These are phyloP conservation scores for Russula sp. DNA, from an alignment of 768 basidiomycete species.

Conservation along the genomic window DNA sequence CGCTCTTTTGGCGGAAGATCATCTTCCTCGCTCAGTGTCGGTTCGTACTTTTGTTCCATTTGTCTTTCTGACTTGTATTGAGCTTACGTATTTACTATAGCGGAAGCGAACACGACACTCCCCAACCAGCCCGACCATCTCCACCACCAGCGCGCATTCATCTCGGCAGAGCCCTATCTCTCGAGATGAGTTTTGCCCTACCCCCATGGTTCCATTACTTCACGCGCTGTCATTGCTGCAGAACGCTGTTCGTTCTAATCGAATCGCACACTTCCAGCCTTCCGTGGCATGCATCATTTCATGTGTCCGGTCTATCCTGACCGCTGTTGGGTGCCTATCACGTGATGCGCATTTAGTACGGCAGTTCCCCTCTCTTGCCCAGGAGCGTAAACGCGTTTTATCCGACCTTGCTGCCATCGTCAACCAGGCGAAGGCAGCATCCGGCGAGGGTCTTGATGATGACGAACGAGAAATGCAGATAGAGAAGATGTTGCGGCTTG, in stretches of 20 bases:
- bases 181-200: constrained; percentile 49
- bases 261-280: constrained; percentile 82
- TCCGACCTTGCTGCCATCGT: constrained; percentile 79
- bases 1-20: constrained; percentile 53
- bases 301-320: constrained; percentile 82
- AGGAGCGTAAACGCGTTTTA: constrained; percentile 78
- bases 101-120: constrained; percentile 28
- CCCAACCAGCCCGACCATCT: constrained; percentile 7
- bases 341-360: constrained; percentile 73
- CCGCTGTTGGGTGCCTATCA: constrained; percentile 75
- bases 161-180: constrained; percentile 19
- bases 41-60: constrained; percentile 32
- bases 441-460: constrained; percentile 42
- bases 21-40: constrained; percentile 38
- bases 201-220: constrained; percentile 75
- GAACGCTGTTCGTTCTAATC: constrained; percentile 72
- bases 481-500: constrained; percentile 72
- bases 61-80: neutral
- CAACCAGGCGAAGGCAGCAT: constrained; percentile 66
- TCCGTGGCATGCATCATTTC: constrained; percentile 94
- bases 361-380: constrained; percentile 56
- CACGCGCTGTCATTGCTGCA: constrained; percentile 84
- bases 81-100: constrained; percentile 6
- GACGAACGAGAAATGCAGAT: constrained; percentile 53
- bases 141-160: constrained; percentile 8